Base-by-base conservation (phyloP, 305 asterid species). In the Caryopteris hybrid region DNA sequence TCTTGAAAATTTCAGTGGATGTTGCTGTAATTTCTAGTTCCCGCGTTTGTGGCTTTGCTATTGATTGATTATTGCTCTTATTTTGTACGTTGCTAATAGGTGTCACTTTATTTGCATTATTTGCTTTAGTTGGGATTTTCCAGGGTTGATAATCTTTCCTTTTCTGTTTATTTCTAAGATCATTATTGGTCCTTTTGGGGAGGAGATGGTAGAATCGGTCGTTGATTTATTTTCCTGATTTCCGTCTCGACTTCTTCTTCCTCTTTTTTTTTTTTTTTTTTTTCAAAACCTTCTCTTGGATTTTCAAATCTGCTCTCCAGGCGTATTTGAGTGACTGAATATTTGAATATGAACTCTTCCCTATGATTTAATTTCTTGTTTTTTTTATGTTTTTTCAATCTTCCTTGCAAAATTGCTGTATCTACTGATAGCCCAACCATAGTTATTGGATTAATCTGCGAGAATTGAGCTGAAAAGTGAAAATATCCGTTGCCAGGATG, bases 71-170 rank as follows among this genome's bases (percentile, higher is more conserved):
- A 8, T 52, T 61, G 61, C 61, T 60, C 43, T 1, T 9, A 27
- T 0, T 29, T 3, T 46, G 58, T 61, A 3, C 21, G 60, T 22
- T n/a, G 7, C 18, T 65, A 18, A 1, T n/a, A n/a, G n/a, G 20
- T 31, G 8, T 42, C 27, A 1, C 55, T 29, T 66, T 71, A 3
- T 14, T 16, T 27, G 17, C 29, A 29, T 9, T 57, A 21, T 39
- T 46, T 21, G 4, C 14, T 68, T 31, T n/a, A 22, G 21, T 43
- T 68, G 57, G 78, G 81, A 58, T 23, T 71, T 43, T 18, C 38
- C 14, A 29, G 3, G 39, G 16, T 47, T 18, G 16, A 5, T 21
- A 1, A 18, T 56, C 4, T 4, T 10, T 21, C 0, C 33, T 8
- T 36, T 10, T 61, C 16, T 36, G 51, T 48, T 59, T 17, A 25